Evolutionary conservation across 768 basidiomycete genomes (phyloP).

Genomic region (Pleurotus citrinopileatus): DNA sequence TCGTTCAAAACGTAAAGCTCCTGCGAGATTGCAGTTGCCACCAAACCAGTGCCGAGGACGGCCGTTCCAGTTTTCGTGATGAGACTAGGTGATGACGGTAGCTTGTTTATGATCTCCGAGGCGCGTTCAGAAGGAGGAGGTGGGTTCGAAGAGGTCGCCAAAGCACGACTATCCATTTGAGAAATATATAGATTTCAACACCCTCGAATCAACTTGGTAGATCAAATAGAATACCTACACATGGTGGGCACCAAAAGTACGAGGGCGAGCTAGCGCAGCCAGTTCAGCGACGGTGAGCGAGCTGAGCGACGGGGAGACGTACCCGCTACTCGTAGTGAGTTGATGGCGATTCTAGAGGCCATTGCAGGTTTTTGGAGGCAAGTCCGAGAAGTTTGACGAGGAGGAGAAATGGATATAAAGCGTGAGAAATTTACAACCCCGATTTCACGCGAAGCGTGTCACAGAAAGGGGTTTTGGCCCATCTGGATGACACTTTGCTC

Average conservation of each 20-base stretch:
- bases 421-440: conserved; percentile 11
- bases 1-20: conserved; percentile 98
- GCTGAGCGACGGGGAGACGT: conserved; percentile 16
- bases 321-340: conserved; percentile 63
- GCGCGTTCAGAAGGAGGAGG: conserved; percentile 87
- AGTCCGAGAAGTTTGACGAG: conserved; percentile 18
- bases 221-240: conserved; percentile 34
- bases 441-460: conserved; percentile 7
- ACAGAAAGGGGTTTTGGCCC: not conserved
- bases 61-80: conserved; percentile 95
- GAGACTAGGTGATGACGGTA: conserved; percentile 81
- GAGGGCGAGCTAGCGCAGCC: conserved; percentile 46
- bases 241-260: conserved; percentile 45
- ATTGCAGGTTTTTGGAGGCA: conserved; percentile 33
- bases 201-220: conserved; percentile 9
- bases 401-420: conserved; percentile 15
- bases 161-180: conserved; percentile 49
- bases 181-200: conserved; percentile 7
- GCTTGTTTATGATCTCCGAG: conserved; percentile 83
- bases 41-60: conserved; percentile 83
- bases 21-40: conserved; percentile 92
- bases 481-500: not conserved
- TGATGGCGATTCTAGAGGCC: conserved; percentile 72
- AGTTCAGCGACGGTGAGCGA: conserved; percentile 2
- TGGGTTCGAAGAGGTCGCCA: conserved; percentile 57